Base-by-base conservation (phyloP, 73 alveolate species). In the Paramecium caudatum region DNA sequence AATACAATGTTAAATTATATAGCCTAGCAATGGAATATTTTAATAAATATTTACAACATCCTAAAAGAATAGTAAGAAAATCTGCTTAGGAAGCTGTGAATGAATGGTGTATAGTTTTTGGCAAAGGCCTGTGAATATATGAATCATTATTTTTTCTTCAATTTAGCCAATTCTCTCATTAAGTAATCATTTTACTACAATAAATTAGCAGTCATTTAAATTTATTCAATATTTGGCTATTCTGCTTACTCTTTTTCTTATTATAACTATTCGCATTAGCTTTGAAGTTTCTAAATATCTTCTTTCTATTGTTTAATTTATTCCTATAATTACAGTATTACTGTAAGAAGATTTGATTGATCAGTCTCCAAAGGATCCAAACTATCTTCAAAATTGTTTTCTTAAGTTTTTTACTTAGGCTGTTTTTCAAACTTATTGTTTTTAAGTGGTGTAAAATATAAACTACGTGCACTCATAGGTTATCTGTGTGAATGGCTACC, bases 381-480 rank as follows among this genome's bases (percentile, higher is more conserved):
- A 10, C 80, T 43, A 55, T 55, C 80, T 55, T 55, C 80, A 55
- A 55, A 55, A 55, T 55, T 37, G 9, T 55, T 55, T 8, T 27
- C 43, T 55, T 55, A 37, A 27, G 23, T 55, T 55, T 55, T 27
- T 55, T 55, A 25, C 17, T 55, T 37, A 16, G 30, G 23, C 16
- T 55, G 30, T 10, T 43, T 55, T 27, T 55, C 46, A 27, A 43
- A 55, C 1, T 23, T 55, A 27, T 5, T 43, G 1, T 37, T 27
- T 55, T 55, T 55, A 19, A 55, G 8, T 23, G 80, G 80, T 27
- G 80, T 55, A 55, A 55, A 55, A 12, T 55, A 55, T 55, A 55
- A 55, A 55, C 80, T 55, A 5, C 80, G 80, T 27, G 80, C 80
- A 55, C 80, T 55, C 80, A 55, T 55, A 3, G 80, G 80, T 55